Evolutionary conservation across 805 yeast genomes (phyloP), one percentile per base, ranked within the genome.

Genomic region (Sungouiella blattae): DNA sequence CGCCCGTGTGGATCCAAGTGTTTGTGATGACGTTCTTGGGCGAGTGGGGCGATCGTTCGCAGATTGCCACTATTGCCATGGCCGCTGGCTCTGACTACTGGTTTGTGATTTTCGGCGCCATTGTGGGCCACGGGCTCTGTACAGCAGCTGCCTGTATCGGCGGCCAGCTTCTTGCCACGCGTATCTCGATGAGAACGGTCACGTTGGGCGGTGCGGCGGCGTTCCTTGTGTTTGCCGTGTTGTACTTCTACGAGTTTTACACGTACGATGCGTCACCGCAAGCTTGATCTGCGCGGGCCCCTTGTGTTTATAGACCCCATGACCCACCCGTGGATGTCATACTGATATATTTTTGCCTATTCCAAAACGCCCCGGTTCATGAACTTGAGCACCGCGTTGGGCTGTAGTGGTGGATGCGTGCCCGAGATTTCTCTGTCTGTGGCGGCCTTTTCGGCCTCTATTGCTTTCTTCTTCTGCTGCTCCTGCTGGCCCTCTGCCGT

Each of bases 21-120:
- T 93, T 93, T 55, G 78, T 79, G 35, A 91, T 93, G 98, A 87
- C 96, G 4, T 93, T 93, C 59, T 67, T 93, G 32, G 98, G 97
- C 41, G 99, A 93, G 66, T 88, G 98, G 95, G 99, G 99, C 33
- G 99, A 93, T 62, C 80, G 98, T 53, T 88, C 97, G 9, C 99
- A 93, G 66, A 87, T 93, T 37, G 96, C 97, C 28, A 93, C 97
- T 22, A 88, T 93, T 52, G 98, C 98, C 26, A 84, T 93, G 94
- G 97, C 98, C 35, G 96, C 98, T 1, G 96, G 96, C 26, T 80
- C 87, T 28, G 84, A 88, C 59, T 93, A 87, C 64, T 81, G 93
- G 89, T 71, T 72, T 47, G 95, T 89, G 26, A 87, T 91, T 30
- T 48, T 80, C 30, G 98, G 99, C 42, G 95, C 95, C 14, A 77